phyloP scores from a whole-genome alignment of 768 basidiomycete genomes.

The Leccinum variicolor region DNA sequence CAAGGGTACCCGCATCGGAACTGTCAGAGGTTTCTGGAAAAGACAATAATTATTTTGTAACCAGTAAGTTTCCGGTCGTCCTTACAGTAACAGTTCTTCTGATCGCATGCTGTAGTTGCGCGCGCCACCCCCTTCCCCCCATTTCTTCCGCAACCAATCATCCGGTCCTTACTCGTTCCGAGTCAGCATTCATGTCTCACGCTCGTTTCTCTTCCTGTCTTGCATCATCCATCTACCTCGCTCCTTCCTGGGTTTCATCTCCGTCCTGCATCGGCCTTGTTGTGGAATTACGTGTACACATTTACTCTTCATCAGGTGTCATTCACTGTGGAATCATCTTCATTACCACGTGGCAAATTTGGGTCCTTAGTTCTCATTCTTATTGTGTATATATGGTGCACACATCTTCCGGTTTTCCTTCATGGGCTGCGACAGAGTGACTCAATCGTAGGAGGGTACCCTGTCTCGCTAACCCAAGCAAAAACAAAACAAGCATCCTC shows the following conservation, averaged over 20 bases:
- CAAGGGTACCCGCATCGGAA: conserved; percentile 21
- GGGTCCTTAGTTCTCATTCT: conserved; percentile 5
- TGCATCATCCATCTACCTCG: conserved; percentile 2
- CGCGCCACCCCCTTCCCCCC: neutral
- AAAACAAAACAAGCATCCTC: neutral
- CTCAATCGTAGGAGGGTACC: conserved; percentile 7
- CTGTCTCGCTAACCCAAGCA: neutral
- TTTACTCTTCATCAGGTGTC: conserved; percentile 12
- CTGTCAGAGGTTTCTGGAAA: conserved; percentile 33
- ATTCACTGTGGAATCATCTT: conserved; percentile 6
- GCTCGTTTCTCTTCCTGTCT: conserved; percentile 9
- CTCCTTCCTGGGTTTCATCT: conserved; percentile 17
- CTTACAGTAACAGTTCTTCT: neutral
- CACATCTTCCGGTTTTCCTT: neutral
- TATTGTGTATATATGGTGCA: conserved; percentile 23
- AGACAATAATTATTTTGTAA: conserved; percentile 12
- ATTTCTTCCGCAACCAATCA: neutral
- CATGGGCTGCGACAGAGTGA: neutral
- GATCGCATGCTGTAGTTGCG: neutral
- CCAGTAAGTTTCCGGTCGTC: conserved; percentile 6
- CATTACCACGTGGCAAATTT: neutral
- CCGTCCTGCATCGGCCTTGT: conserved; percentile 21
- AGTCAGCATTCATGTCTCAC: conserved; percentile 4
- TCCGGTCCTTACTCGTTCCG: conserved; percentile 18
- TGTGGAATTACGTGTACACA: conserved; percentile 35